A percentile compares a stretch with the other conserved stretches of the same genome.
phyloP scores from a whole-genome alignment of 306 rosid species.

The Begonia masoniana region DNA sequence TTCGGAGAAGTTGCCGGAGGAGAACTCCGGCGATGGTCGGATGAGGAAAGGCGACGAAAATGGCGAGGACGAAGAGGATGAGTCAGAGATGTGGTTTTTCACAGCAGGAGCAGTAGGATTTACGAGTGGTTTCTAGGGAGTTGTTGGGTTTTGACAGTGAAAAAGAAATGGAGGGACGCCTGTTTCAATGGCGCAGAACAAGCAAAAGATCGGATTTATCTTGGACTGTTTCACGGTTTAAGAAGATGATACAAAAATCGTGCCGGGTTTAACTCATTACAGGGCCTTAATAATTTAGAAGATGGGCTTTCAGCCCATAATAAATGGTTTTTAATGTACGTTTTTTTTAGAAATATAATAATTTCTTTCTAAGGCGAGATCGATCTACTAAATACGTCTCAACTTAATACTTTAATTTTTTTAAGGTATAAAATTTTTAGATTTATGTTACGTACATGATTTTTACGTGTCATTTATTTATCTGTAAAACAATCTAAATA shows the following conservation, averaged over 20 bases:
- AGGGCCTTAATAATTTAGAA: too few species aligned
- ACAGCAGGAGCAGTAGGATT: slow-evolving; percentile 1
- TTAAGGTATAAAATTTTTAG: too few species aligned
- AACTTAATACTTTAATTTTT: too few species aligned
- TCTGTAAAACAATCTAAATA: too few species aligned
- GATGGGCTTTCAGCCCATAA: too few species aligned
- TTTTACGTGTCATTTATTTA: too few species aligned
- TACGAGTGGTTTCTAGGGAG: slow-evolving; percentile 9
- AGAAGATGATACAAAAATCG: neutral
- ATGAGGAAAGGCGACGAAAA: neutral
- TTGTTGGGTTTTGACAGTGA: neutral
- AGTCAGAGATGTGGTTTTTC: slow-evolving; percentile 4
- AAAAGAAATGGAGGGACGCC: slow-evolving; percentile 10
- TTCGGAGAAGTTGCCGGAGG: slow-evolving; percentile 4
- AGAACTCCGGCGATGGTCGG: neutral
- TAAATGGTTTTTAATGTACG: too few species aligned
- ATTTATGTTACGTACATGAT: too few species aligned
- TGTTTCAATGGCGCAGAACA: slow-evolving; percentile 1
- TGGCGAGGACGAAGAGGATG: slow-evolving; percentile 1
- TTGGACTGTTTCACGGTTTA: neutral
- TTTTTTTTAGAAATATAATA: too few species aligned
- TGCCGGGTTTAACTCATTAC: too few species aligned
- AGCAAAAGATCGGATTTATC: neutral
- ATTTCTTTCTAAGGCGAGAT: too few species aligned
- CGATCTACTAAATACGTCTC: too few species aligned